Evolutionary conservation across 2,329 filamentous ascomycete genomes (phyloP).

Genomic region (Magnaporthiopsis rhizophila): DNA sequence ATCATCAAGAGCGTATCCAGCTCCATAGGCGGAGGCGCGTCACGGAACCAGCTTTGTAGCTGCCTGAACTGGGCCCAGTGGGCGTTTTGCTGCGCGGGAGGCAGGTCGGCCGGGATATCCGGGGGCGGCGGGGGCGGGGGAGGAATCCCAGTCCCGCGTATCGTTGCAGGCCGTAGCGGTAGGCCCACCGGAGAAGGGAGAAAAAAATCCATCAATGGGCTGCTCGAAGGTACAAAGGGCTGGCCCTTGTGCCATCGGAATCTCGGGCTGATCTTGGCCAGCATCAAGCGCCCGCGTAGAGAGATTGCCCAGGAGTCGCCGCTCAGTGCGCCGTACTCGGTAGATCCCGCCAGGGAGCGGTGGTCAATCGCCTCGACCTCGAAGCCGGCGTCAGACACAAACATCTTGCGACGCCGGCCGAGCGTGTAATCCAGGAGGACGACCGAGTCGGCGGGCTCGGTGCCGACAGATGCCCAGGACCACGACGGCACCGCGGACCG

Average conservation of each 20-base stretch:
- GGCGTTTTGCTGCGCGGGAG: neutral
- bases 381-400: neutral
- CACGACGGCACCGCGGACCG: conserved; percentile 1
- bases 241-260: conserved; percentile 1
- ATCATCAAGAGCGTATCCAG: neutral
- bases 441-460: neutral
- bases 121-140: neutral
- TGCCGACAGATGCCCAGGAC: conserved; percentile 7
- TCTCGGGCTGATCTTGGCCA: conserved; percentile 6
- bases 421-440: neutral
- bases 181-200: neutral
- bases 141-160: neutral
- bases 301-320: neutral
- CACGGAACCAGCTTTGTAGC: neutral
- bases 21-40: neutral
- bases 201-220: conserved; percentile 5
- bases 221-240: conserved; percentile 4
- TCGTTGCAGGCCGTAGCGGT: neutral
- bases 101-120: neutral
- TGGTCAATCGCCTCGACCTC: neutral
- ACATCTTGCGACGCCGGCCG: neutral
- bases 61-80: neutral
- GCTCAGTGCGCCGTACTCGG: neutral
- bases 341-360: neutral
- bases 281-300: conserved; percentile 1